These are phyloP conservation scores for Neonectria punicea DNA, from an alignment of 2,329 filamentous ascomycete species.

Conservation along the genomic window DNA sequence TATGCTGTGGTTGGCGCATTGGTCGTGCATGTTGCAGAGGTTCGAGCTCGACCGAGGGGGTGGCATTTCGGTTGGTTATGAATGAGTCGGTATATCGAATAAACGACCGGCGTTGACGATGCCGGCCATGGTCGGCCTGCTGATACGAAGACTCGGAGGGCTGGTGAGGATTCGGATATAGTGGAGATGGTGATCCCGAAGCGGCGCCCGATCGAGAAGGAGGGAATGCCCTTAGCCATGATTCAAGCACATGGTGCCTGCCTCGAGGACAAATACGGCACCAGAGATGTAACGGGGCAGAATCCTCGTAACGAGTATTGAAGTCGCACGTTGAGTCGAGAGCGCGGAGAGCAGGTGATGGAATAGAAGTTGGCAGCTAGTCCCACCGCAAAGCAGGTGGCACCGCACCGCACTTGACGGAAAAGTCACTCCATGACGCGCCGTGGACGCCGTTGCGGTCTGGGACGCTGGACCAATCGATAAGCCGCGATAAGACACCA, in stretches of 20 bases:
- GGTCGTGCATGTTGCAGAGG: not conserved
- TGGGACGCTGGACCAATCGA: slow-evolving; percentile 47
- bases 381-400: slow-evolving; percentile 16
- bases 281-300: slow-evolving; percentile 27
- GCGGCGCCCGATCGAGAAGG: slow-evolving; percentile 50
- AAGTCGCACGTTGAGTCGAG: slow-evolving; percentile 23
- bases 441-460: slow-evolving; percentile 45
- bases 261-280: slow-evolving; percentile 36
- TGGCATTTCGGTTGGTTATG: slow-evolving; percentile 25
- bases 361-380: slow-evolving; percentile 31
- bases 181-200: slow-evolving; percentile 44
- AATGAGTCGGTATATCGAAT: slow-evolving; percentile 17
- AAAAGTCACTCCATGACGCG: slow-evolving; percentile 54
- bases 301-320: slow-evolving; percentile 20
- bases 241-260: slow-evolving; percentile 52
- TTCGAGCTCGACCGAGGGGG: slow-evolving; percentile 9
- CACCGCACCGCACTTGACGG: slow-evolving; percentile 15
- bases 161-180: slow-evolving; percentile 37
- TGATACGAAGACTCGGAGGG: slow-evolving; percentile 30
- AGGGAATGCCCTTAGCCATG: slow-evolving; percentile 54
- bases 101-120: slow-evolving; percentile 16
- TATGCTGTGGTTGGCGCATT: slow-evolving; percentile 8
- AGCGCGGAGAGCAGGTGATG: slow-evolving; percentile 9
- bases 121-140: slow-evolving; percentile 22
- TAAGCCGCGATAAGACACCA: slow-evolving; percentile 54